Evolutionary conservation across 1,284 basidiomycete genomes (phyloP).

Genomic region (Gymnopus androsaceus): DNA sequence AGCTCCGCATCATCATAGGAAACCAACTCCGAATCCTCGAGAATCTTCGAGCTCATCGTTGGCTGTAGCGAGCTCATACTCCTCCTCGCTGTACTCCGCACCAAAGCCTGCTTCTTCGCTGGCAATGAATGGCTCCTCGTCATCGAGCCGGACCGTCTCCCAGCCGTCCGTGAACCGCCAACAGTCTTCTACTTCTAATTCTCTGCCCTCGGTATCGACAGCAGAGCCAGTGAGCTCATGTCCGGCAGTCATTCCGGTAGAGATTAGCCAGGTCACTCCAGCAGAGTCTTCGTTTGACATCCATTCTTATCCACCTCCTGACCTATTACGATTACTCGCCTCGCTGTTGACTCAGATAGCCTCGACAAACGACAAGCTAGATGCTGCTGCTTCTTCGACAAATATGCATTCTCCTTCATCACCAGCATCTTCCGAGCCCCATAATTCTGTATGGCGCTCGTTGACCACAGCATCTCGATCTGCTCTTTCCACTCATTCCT

Average conservation of each 20-base stretch:
- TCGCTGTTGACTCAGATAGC: constrained; percentile 91
- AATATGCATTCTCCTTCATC: constrained; percentile 23
- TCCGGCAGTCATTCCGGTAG: not conserved
- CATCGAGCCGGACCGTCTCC: constrained; percentile 4
- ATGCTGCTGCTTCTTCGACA: constrained; percentile 29
- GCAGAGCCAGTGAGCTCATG: not conserved
- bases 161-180: constrained; percentile 1
- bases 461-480: constrained; percentile 80
- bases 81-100: constrained; percentile 18
- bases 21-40: constrained; percentile 20
- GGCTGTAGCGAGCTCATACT: constrained; percentile 17
- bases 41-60: constrained; percentile 18
- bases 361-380: constrained; percentile 78
- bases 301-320: constrained; percentile 62
- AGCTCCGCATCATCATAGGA: constrained; percentile 26
- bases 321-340: constrained; percentile 88
- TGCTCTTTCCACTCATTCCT: constrained; percentile 78
- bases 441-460: constrained; percentile 57
- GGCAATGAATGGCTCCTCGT: not conserved
- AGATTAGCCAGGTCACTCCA: constrained; percentile 11
- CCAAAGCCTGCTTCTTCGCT: constrained; percentile 7
- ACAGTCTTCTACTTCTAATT: not conserved
- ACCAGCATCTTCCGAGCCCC: constrained; percentile 27
- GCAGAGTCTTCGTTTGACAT: constrained; percentile 49
- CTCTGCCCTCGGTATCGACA: not conserved